A percentile compares a stretch with the other conserved stretches of the same genome.
phyloP scores from a whole-genome alignment of 2,329 filamentous ascomycete species.

The Calonectria naviculata region DNA sequence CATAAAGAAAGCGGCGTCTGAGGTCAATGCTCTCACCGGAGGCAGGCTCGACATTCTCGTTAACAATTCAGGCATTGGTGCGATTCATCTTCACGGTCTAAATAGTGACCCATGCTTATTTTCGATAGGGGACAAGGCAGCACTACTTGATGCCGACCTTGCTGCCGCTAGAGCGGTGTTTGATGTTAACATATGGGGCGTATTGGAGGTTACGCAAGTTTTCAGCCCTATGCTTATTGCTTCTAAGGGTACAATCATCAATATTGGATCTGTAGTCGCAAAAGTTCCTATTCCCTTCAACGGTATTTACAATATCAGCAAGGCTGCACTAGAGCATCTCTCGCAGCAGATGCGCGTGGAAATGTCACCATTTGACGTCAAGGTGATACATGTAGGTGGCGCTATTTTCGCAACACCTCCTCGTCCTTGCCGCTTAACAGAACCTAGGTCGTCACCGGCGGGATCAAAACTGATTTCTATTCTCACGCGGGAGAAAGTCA shows the following conservation, averaged over 20 bases:
- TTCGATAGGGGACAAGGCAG: conserved; percentile 27
- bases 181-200: conserved; percentile 51
- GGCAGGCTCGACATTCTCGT: conserved; percentile 55
- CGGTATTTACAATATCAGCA: conserved; percentile 55
- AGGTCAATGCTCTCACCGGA: conserved; percentile 46
- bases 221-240: conserved; percentile 51
- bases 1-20: conserved; percentile 45
- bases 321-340: conserved; percentile 53
- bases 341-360: conserved; percentile 55
- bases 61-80: conserved; percentile 54
- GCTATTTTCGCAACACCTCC: too few relatives aligned
- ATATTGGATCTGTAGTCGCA: conserved; percentile 52
- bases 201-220: conserved; percentile 51
- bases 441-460: conserved; percentile 41
- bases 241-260: conserved; percentile 48
- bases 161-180: conserved; percentile 42
- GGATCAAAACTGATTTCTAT: conserved; percentile 46
- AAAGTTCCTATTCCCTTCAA: conserved; percentile 43
- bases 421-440: background rate
- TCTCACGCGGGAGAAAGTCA: conserved; percentile 54
- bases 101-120: background rate
- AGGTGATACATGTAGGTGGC: conserved; percentile 42
- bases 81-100: conserved; percentile 27
- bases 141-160: conserved; percentile 36
- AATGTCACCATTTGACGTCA: conserved; percentile 47